Evolutionary conservation across 2,329 filamentous ascomycete species (phyloP), one percentile per base, ranked within the genome.

Genomic region (Aureobasidium namibiae): DNA sequence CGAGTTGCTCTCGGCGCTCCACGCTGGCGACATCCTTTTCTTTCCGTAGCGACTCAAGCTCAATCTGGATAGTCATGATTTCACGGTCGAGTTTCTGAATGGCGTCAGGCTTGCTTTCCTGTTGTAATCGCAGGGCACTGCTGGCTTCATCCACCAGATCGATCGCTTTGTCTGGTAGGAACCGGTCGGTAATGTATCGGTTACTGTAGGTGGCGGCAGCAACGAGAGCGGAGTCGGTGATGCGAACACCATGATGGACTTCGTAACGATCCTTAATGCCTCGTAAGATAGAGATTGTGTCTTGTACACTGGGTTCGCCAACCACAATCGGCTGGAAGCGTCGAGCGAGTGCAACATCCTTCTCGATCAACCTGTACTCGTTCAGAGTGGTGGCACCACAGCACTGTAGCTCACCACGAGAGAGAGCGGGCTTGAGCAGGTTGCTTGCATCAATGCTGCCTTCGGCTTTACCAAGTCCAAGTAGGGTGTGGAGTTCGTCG

Each of bases 231-330:
- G 88, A 87, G 67, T 97, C 94, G 0, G 90, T 95, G 65, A 99
- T 97, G 57, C 92, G 82, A 0, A 97, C 92, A 74, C 94, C 92
- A 68, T 99, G 94, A 65, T 97, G 94, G 0, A 97, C 90, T 72
- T 97, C 94, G 68, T 99, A 99, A 65, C 91, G 90, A 69, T 97
- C 92, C 70, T 97, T 97, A 77, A 99, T 96, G 50, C 92, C 94
- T 68, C 94, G 85, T 0, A 99, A 78, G 60, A 99, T 97, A 53
- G 90, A 96, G 62, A 99, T 92, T 0, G 94, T 96, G 65, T 96
- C 92, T 65, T 90, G 85, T 0, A 97, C 92, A 0, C 84, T 87
- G 0, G 94, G 94, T 67, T 99, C 94, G 61, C 86, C 89, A n/a
- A 99, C 91, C 36, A 90, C 74, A 60, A 99, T 96, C 0, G 94